Evolutionary conservation across 148 eudicot genomes (phyloP), one percentile per base, ranked within the genome.

Genomic region (Camellia sinensis): DNA sequence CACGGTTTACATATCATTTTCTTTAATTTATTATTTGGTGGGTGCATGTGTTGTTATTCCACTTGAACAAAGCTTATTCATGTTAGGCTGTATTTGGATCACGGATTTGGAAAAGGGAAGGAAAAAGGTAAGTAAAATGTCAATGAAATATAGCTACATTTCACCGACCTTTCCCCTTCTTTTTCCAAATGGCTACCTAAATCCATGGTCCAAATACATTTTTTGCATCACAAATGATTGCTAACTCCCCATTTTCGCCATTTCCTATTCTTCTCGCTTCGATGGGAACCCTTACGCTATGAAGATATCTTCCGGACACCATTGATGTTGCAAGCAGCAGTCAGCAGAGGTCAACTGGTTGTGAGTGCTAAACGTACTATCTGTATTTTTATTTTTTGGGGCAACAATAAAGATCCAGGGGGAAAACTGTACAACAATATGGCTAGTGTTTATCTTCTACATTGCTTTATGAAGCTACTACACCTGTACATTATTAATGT

Each of bases 251-350:
- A 8, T 15, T 67, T 43, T 41, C 18, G 5, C 29, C 40, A 62
- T 67, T 11, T 40, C 10, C 12, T 45, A 41, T 19, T 60, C 64
- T 78, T 67, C 50, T 73, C 59, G 18, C 57, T 64, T n/a, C 67
- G 70, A 29, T 19, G 54, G 66, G 13, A 56, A 73, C 21, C n/a
- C 14, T 5, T 19, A 8, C 71, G 69, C 6, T 41, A 59, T 84
- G 84, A 72, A 93, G 97, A 91, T 93, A 91, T 85, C 76, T 93
- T 88, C 97, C 97, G 13, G 94, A 91, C 81, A 93, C 93, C 81
- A 93, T 93, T 65, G 95, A 93, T 64, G 97, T 91, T 75, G 94
- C 67, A n/a, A 83, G 82, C 76, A 89, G 85, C 87, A 92, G 87
- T 83, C 97, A 91, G 83, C 88, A 80, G 83, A 88, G 89, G 60